These are phyloP conservation scores for Teratosphaeria gauchensis DNA, from an alignment of 2,329 filamentous ascomycete species.

Conservation along the genomic window DNA sequence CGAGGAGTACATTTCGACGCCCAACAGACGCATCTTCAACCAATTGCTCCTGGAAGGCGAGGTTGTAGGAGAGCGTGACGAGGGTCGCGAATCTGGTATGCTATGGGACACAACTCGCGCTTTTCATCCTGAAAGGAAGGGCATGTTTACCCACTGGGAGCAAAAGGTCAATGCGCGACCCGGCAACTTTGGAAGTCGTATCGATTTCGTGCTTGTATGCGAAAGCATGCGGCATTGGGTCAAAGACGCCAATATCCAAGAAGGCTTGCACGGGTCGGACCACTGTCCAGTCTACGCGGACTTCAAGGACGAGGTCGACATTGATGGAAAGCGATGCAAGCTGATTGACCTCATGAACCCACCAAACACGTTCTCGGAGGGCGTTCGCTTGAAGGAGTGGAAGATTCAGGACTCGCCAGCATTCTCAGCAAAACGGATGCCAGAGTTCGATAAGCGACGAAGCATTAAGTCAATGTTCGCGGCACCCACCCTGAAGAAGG, in stretches of 20 bases:
- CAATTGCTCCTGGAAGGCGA: slow-evolving; percentile 68
- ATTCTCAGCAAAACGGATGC: slow-evolving; percentile 71
- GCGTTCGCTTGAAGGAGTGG: slow-evolving; percentile 58
- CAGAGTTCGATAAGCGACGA: slow-evolving; percentile 74
- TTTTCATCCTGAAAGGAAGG: slow-evolving; percentile 67
- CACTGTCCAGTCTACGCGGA: slow-evolving; percentile 87
- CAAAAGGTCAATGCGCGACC: slow-evolving; percentile 92
- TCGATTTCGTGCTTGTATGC: slow-evolving; percentile 87
- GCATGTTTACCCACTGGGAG: slow-evolving; percentile 98
- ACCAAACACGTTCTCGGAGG: slow-evolving; percentile 57
- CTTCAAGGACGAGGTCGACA: slow-evolving; percentile 52
- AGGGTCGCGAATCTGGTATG: slow-evolving; percentile 59
- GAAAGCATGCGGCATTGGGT: slow-evolving; percentile 73
- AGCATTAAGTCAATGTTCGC: slow-evolving; percentile 92
- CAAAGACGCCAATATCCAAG: slow-evolving; percentile 72
- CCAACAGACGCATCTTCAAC: slow-evolving; percentile 71
- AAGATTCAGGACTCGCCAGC: slow-evolving; percentile 56
- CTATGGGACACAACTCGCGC: slow-evolving; percentile 76
- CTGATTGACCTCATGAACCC: slow-evolving; percentile 70
- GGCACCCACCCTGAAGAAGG: slow-evolving; percentile 36
- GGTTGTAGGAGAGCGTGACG: slow-evolving; percentile 56
- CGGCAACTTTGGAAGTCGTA: slow-evolving; percentile 83
- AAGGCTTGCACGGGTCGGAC: slow-evolving; percentile 87
- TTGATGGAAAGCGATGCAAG: slow-evolving; percentile 38
- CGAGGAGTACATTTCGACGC: slow-evolving; percentile 62